These are phyloP conservation scores for Trametes punicea DNA, from an alignment of 768 basidiomycete genomes.

Conservation along the genomic window DNA sequence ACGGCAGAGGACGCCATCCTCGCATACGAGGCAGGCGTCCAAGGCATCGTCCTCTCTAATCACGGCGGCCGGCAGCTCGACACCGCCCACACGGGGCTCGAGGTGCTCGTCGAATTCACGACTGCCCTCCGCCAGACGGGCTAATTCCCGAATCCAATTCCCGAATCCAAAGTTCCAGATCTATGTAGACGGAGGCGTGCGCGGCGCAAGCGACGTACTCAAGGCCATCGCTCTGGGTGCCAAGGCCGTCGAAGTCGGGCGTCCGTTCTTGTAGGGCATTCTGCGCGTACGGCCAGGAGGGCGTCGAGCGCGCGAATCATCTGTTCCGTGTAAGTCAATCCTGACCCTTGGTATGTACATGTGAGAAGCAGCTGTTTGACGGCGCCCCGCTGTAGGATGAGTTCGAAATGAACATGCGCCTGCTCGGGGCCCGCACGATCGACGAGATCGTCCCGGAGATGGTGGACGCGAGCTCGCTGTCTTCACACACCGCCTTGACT, in stretches of 20 bases:
- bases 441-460: constrained; percentile 79
- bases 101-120: constrained; percentile 88
- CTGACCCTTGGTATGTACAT: no score
- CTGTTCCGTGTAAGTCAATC: constrained; percentile 57
- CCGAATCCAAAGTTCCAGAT: constrained; percentile 78
- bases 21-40: constrained; percentile 73
- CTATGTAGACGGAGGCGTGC: constrained; percentile 88
- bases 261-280: constrained; percentile 85
- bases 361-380: no score
- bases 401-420: constrained; percentile 94
- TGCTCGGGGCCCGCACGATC: constrained; percentile 78
- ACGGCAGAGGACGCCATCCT: constrained; percentile 83
- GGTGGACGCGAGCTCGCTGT: constrained; percentile 77
- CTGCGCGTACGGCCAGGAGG: constrained; percentile 82
- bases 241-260: constrained; percentile 77
- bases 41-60: constrained; percentile 83
- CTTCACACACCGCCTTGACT: constrained; percentile 57
- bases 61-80: constrained; percentile 71
- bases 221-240: constrained; percentile 86
- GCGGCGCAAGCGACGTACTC: constrained; percentile 81
- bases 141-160: constrained; percentile 71
- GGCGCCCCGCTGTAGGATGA: constrained; percentile 60
- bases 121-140: constrained; percentile 61
- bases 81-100: constrained; percentile 83
- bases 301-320: constrained; percentile 75